Base-by-base conservation (phyloP, 345 rosid species). In the Rhizophora mangle region DNA sequence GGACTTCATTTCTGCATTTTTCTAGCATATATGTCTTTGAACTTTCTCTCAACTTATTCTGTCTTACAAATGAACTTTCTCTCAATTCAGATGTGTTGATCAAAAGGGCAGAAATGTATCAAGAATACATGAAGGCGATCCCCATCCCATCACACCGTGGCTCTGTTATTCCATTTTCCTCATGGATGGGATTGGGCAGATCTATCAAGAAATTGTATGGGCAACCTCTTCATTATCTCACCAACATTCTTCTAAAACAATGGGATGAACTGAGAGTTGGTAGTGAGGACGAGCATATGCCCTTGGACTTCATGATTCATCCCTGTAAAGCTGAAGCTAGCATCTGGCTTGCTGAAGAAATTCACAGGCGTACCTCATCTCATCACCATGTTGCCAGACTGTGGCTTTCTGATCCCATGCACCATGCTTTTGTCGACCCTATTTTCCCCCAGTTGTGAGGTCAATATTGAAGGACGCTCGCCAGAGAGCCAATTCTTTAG, bases 181-280 rank as follows among this genome's bases (percentile, higher is more conserved):
- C 92, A 1, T 92, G 98, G 99, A 68, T 81, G 73, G 98, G 88
- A 31, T 74, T 95, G 70, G 88, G 94, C 69, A 82, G 69, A 30
- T 92, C 99, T 11, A 69, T 95, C 60, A 92, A 95, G 76, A 76
- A 79, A 59, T 71, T 92, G 24, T 92, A 92, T 59, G 80, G 78
- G 72, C 99, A 95, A 52, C 98, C 99, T 24, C 73, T 95, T 74
- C 99, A 92, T 87, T 95, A 86, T 84, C 88, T 86, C 27, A 90
- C 99, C 13, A 95, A 95, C 72, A 70, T 77, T 67, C 83, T 75
- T 20, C 79, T 95, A 64, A 86, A 76, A 59, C 85, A 75, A 62
- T 92, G 96, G 99, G 98, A 95, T 76, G 81, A 81, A 58, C 62
- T 79, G 74, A 85, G 94, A 74, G 26, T 79, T 15, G 91, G 87